Evolutionary conservation across 2,329 filamentous ascomycete genomes (phyloP).

Genomic region (Sarocladium kiliense): DNA sequence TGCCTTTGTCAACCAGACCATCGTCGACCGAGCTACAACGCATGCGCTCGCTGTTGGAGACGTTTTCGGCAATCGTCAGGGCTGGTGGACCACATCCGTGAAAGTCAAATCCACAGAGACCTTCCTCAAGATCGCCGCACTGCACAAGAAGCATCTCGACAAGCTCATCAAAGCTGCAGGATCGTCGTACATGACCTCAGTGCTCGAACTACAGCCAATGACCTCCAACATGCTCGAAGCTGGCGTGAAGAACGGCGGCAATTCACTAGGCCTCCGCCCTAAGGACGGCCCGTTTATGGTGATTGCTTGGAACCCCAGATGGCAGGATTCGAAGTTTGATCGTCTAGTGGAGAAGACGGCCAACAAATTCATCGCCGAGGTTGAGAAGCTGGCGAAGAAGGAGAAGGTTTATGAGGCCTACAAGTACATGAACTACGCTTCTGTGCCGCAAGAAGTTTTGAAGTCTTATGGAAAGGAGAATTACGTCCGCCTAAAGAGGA

Average conservation of each 20-base stretch:
- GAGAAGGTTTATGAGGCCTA: constrained; percentile 15
- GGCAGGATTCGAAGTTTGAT: constrained; percentile 16
- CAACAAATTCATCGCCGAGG: constrained; percentile 13
- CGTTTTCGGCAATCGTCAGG: not conserved
- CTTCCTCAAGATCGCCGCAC: not conserved
- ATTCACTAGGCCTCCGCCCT: constrained; percentile 27
- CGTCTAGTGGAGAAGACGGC: constrained; percentile 14
- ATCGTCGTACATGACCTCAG: not conserved
- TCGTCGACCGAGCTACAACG: not conserved
- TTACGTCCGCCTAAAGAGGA: constrained; percentile 21
- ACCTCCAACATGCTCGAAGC: constrained; percentile 28
- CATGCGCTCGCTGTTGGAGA: not conserved
- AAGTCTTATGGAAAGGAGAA: constrained; percentile 32
- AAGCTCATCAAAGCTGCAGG: not conserved
- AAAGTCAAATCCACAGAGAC: not conserved
- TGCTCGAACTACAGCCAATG: constrained; percentile 31
- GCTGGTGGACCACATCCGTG: not conserved
- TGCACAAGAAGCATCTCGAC: not conserved
- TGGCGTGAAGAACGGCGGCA: constrained; percentile 24
- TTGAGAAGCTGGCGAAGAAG: constrained; percentile 12
- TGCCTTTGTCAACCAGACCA: not conserved
- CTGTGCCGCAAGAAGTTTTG: constrained; percentile 31
- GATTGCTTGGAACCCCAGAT: constrained; percentile 17
- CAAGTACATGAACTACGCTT: constrained; percentile 39
- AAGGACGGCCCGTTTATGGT: constrained; percentile 16